Evolutionary conservation across 1,284 basidiomycete species (phyloP).

Genomic region (Cutaneotrichosporon cutaneum): DNA sequence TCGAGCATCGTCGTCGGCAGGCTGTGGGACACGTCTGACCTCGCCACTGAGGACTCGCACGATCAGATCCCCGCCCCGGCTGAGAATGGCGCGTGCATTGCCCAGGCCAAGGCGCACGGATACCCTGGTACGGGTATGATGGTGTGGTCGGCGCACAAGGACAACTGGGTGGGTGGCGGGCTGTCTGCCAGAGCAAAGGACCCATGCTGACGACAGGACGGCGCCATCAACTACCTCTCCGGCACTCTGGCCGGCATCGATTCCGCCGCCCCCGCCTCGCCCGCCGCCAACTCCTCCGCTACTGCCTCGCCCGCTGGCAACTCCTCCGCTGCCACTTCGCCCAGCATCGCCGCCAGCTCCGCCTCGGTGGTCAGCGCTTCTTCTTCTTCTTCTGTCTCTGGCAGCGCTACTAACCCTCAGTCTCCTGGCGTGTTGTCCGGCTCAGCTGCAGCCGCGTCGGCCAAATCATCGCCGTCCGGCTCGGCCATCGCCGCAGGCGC

Average conservation of each 20-base stretch:
- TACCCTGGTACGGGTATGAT: constrained; percentile 25
- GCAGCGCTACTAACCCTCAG: background rate
- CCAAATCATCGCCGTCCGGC: background rate
- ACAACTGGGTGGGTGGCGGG: constrained; percentile 13
- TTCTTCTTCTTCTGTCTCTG: background rate
- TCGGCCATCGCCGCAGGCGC: background rate
- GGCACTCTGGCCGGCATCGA: constrained; percentile 10
- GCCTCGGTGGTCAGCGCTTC: background rate
- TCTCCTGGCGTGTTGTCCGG: background rate
- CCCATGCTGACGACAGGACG: background rate
- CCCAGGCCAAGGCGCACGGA: constrained; percentile 13
- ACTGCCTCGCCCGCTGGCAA: background rate
- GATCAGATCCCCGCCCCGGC: constrained; percentile 18
- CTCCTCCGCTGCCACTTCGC: background rate
- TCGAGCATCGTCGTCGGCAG: constrained; percentile 20
- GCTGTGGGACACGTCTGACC: constrained; percentile 21
- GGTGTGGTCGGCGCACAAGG: constrained; percentile 21
- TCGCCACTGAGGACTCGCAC: constrained; percentile 13
- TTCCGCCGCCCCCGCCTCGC: background rate
- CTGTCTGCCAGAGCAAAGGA: background rate
- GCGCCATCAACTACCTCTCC: constrained; percentile 18
- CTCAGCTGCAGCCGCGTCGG: background rate
- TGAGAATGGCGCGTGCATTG: constrained; percentile 20
- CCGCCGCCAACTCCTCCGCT: background rate
- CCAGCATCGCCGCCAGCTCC: background rate